These are phyloP conservation scores for Rhododendron ferrugineum DNA, from an alignment of 148 eudicot species.

Conservation along the genomic window DNA sequence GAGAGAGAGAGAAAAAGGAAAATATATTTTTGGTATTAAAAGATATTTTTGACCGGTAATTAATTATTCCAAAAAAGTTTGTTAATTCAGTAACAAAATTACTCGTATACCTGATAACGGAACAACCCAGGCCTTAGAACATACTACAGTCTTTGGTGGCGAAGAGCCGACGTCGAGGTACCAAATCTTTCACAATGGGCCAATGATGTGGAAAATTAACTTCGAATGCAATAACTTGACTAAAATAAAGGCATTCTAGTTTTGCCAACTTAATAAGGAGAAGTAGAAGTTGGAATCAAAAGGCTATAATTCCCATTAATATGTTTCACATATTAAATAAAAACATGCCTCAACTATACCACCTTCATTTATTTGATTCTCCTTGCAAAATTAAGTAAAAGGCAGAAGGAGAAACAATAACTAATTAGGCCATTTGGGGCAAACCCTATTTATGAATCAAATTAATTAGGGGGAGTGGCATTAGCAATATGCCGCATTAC, in stretches of 20 bases:
- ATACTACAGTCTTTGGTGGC: no score
- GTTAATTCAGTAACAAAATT: background rate
- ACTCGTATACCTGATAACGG: background rate
- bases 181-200: background rate
- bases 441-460: slow-evolving; percentile 6
- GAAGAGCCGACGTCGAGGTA: background rate
- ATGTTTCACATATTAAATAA: background rate
- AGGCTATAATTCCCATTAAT: background rate
- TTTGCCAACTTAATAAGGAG: background rate
- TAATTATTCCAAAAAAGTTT: background rate
- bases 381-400: background rate
- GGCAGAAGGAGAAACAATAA: background rate
- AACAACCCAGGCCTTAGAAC: no score
- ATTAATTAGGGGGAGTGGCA: slow-evolving; percentile 20
- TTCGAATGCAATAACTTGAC: background rate
- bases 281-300: background rate
- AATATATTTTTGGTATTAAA: background rate
- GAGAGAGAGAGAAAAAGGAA: background rate
- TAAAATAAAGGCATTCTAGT: background rate
- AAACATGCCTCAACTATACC: slow-evolving; percentile 5
- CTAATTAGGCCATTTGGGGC: background rate
- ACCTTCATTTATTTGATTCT: background rate
- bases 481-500: slow-evolving; percentile 60
- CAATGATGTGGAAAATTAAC: no score
- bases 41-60: background rate